Conservation (phyloP, 257 asterid genomes). For the Anisodus tanguticus region DNA sequence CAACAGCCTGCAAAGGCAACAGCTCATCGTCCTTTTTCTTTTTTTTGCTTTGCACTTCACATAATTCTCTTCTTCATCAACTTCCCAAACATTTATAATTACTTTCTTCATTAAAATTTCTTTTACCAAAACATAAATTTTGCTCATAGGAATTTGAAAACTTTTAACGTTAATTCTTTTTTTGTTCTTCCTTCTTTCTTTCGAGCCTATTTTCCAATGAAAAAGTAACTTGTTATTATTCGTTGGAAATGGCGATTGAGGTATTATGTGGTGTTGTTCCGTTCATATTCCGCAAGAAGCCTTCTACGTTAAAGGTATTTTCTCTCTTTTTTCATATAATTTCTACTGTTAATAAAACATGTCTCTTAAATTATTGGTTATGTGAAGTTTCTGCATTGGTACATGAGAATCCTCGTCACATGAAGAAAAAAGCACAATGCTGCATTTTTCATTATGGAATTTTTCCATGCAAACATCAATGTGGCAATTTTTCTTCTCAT, state of each 20-base stretch:
- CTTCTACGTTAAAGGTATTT: conserved; percentile 32
- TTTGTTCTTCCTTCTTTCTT: not conserved
- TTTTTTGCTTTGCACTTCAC: conserved; percentile 37
- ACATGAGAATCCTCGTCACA: not conserved
- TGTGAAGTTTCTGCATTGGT: not conserved
- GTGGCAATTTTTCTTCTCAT: not conserved
- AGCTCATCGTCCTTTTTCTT: conserved; percentile 27
- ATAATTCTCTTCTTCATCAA: not conserved
- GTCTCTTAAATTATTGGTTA: not conserved
- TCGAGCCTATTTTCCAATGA: not conserved
- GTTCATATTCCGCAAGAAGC: conserved; percentile 31
- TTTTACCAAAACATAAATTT: not conserved
- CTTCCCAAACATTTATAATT: conserved; percentile 28
- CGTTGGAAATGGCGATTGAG: conserved; percentile 27
- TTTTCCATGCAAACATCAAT: not conserved
- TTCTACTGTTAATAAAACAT: not conserved
- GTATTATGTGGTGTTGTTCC: conserved; percentile 29
- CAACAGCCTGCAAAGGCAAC: not conserved
- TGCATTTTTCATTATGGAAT: not conserved
- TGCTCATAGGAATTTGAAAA: conserved; percentile 8
- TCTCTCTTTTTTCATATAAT: not conserved
- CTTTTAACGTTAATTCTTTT: not conserved
- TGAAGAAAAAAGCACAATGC: not conserved
- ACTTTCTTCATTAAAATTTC: conserved; percentile 18
- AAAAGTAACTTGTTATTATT: not conserved